phyloP scores from a whole-genome alignment of 1,139 yeast species.

The Arxiozyma slooffiae region DNA sequence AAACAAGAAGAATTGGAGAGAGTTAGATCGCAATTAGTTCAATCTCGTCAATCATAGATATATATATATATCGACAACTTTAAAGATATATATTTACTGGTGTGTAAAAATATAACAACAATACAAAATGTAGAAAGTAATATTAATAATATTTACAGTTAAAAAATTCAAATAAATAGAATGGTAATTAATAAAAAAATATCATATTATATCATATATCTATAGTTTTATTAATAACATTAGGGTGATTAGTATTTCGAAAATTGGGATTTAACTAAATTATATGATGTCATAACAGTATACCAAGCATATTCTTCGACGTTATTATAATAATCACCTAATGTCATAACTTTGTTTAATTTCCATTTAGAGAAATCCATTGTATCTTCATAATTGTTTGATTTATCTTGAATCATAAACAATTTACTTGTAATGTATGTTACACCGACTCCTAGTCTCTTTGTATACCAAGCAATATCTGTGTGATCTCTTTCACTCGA shows the following conservation, averaged over 20 bases:
- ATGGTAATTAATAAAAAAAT: no score
- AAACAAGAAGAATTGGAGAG: conserved; percentile 45
- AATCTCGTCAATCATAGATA: conserved; percentile 9
- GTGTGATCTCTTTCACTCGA: conserved; percentile 68
- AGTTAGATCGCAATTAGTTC: conserved; percentile 41
- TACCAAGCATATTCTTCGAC: conserved; percentile 70
- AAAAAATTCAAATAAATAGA: not conserved
- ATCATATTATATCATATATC: not conserved
- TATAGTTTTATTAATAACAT: not conserved
- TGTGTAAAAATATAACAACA: not conserved
- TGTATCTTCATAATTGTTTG: conserved; percentile 47
- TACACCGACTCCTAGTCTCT: conserved; percentile 59
- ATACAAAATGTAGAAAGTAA: not conserved
- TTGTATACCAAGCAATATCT: conserved; percentile 90
- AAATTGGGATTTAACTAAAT: conserved; percentile 60
- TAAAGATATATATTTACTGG: not conserved
- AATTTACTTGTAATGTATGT: conserved; percentile 67
- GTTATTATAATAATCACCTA: conserved; percentile 53
- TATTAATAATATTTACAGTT: not conserved
- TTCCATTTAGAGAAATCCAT: conserved; percentile 54
- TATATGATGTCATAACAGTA: conserved; percentile 55
- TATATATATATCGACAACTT: not conserved
- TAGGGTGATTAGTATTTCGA: conserved; percentile 31
- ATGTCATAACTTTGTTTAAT: conserved; percentile 42
- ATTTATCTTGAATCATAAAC: conserved; percentile 71